Conservation (phyloP, 1,284 basidiomycete species). For the Ustilago lituana region DNA sequence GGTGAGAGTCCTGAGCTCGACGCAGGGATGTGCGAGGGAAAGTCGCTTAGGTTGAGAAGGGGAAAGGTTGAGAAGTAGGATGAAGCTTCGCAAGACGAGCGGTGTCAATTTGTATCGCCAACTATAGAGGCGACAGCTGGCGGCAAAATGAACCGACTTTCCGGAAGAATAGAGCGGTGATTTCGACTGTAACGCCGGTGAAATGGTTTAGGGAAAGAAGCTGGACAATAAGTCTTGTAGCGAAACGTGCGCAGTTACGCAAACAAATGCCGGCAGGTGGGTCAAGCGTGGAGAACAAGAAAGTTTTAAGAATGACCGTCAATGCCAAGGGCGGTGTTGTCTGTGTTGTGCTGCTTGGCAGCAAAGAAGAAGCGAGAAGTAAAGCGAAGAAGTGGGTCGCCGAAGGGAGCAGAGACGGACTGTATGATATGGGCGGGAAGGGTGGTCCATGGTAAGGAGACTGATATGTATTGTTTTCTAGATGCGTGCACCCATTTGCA, state of each 20-base stretch:
- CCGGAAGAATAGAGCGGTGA: too few species aligned
- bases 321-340: slow-evolving; percentile 1
- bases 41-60: too few species aligned
- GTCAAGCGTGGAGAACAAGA: neutral
- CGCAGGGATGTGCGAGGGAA: too few species aligned
- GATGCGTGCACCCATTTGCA: slow-evolving; percentile 17
- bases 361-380: neutral
- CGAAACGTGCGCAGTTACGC: neutral
- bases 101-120: neutral
- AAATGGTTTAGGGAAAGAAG: too few species aligned
- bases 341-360: neutral
- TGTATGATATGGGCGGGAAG: slow-evolving; percentile 4
- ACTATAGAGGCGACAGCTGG: too few species aligned
- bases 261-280: slow-evolving; percentile 13
- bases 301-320: too few species aligned
- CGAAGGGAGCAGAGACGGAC: neutral
- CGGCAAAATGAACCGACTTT: too few species aligned
- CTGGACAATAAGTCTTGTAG: too few species aligned
- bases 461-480: slow-evolving; percentile 28
- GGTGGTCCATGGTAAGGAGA: slow-evolving; percentile 38
- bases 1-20: too few species aligned
- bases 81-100: too few species aligned
- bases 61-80: too few species aligned
- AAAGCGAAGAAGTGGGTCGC: neutral
- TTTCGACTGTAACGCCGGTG: too few species aligned